Percentiles rank a stretch among this genome's conserved stretches.
phyloP scores from a whole-genome alignment of 2,329 filamentous ascomycete genomes.

The Aspergillus amoenus region DNA sequence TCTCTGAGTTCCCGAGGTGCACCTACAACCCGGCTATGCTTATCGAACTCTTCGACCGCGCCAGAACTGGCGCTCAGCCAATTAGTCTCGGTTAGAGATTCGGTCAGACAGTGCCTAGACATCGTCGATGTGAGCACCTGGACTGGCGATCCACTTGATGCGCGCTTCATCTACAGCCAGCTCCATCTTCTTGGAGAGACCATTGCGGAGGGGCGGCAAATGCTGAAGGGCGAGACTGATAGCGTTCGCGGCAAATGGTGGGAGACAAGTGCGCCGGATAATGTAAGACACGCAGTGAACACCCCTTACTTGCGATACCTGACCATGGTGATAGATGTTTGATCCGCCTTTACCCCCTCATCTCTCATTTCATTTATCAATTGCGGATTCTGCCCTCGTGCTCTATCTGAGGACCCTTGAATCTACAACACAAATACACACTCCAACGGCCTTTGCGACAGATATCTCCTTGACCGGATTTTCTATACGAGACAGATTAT shows the following conservation, averaged over 20 bases:
- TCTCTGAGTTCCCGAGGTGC: slow-evolving; percentile 52
- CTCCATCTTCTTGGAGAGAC: slow-evolving; percentile 60
- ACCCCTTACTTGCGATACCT: background rate
- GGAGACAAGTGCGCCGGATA: slow-evolving; percentile 55
- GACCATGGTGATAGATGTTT: slow-evolving; percentile 47
- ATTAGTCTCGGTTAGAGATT: slow-evolving; percentile 68
- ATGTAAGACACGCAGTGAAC: slow-evolving; percentile 44
- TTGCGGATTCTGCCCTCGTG: slow-evolving; percentile 70
- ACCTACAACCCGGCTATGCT: slow-evolving; percentile 51
- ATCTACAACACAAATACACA: slow-evolving; percentile 57
- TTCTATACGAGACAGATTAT: slow-evolving; percentile 57
- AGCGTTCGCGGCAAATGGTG: slow-evolving; percentile 55
- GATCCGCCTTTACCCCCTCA: slow-evolving; percentile 62
- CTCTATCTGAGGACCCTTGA: slow-evolving; percentile 70
- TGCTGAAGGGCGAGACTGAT: slow-evolving; percentile 56
- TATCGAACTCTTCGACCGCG: slow-evolving; percentile 54
- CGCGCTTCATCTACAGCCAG: slow-evolving; percentile 59
- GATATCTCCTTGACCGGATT: slow-evolving; percentile 63
- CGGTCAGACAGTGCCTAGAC: slow-evolving; percentile 80
- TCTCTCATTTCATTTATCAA: slow-evolving; percentile 70
- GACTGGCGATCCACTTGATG: slow-evolving; percentile 64
- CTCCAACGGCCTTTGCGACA: slow-evolving; percentile 65
- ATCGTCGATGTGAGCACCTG: slow-evolving; percentile 75
- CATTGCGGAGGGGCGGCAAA: slow-evolving; percentile 59
- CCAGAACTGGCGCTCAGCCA: slow-evolving; percentile 65